Conservation (phyloP, 1,284 basidiomycete genomes). For the Heterobasidion irregulare region DNA sequence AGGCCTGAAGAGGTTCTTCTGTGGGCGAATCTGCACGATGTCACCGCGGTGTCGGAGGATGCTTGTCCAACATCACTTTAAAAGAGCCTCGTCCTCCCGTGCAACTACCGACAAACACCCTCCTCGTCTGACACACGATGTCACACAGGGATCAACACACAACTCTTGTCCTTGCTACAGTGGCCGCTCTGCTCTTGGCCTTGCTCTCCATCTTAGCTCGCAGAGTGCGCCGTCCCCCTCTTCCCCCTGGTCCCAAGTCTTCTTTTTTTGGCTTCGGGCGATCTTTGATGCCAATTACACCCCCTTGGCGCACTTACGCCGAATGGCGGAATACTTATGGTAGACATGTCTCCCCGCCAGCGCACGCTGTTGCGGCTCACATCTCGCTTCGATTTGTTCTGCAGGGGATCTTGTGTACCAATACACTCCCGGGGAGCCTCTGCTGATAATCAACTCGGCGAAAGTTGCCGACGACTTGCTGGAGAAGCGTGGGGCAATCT, state of each 20-base stretch:
- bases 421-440: background rate
- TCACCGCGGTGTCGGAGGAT: no score
- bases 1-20: no score
- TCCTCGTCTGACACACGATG: no score
- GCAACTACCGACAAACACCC: no score
- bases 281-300: background rate
- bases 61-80: no score
- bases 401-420: background rate
- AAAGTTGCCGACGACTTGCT: background rate
- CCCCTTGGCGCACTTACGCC: background rate
- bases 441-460: background rate
- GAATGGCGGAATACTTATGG: background rate
- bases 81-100: no score
- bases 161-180: background rate
- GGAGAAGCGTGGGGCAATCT: conserved; percentile 1
- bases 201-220: background rate
- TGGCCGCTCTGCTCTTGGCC: background rate
- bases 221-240: background rate
- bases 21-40: no score
- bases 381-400: no score
- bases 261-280: background rate
- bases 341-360: background rate
- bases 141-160: no score
- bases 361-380: no score
- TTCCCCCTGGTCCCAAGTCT: background rate